Evolutionary conservation across 306 rosid species (phyloP).

Genomic region (Mucuna pruriens): DNA sequence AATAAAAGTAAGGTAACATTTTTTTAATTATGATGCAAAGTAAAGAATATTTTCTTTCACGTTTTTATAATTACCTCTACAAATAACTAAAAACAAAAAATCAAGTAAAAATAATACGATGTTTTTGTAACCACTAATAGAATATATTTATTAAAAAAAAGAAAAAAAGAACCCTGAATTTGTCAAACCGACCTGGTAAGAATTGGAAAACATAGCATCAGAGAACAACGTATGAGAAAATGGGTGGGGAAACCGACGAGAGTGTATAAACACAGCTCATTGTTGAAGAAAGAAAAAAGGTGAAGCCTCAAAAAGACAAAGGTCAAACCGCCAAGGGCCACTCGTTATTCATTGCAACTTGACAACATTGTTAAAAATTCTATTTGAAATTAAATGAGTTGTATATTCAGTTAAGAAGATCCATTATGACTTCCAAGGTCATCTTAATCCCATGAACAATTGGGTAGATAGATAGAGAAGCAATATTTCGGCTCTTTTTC

Average conservation of each 20-base stretch:
- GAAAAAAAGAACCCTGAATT: neutral
- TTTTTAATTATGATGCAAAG: neutral
- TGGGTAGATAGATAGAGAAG: too few species aligned
- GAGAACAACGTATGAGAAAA: slow-evolving; percentile 13
- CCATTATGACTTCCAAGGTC: neutral
- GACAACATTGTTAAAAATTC: neutral
- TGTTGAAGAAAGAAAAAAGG: neutral
- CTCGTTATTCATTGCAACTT: slow-evolving; percentile 29
- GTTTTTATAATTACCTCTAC: too few species aligned
- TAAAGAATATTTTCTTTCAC: too few species aligned
- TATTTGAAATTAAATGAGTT: slow-evolving; percentile 31
- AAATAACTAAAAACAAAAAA: neutral
- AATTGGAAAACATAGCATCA: slow-evolving; percentile 21
- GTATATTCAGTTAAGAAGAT: slow-evolving; percentile 36
- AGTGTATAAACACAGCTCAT: slow-evolving; percentile 50
- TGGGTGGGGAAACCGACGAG: neutral
- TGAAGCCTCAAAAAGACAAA: slow-evolving; percentile 39
- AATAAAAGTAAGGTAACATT: neutral
- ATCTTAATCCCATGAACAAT: slow-evolving; percentile 22
- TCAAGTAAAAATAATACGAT: neutral
- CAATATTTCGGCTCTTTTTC: neutral
- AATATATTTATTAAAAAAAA: neutral
- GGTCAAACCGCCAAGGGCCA: slow-evolving; percentile 57
- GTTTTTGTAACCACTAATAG: too few species aligned
- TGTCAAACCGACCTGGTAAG: slow-evolving; percentile 71